Percentiles rank a stretch among this genome's conserved stretches.
Conservation (phyloP, 768 basidiomycete genomes). For the Lyophyllum semitale region DNA sequence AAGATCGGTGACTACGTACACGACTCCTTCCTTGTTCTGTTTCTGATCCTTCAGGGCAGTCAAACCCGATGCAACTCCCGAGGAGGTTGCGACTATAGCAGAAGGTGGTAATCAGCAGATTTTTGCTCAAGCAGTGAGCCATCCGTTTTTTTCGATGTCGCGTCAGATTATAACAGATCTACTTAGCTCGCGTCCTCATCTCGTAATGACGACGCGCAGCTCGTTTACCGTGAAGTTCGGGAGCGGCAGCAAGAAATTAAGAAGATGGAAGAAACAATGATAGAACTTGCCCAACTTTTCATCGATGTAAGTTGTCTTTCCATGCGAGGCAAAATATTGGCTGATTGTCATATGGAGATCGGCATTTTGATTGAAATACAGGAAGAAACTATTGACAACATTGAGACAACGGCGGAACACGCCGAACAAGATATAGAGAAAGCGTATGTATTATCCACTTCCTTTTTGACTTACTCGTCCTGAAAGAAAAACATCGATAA, state of each 20-base stretch:
- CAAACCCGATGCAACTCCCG: constrained; percentile 83
- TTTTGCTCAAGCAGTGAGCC: constrained; percentile 72
- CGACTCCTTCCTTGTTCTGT: neutral
- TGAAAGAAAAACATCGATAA: constrained; percentile 1
- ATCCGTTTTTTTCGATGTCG: constrained; percentile 2
- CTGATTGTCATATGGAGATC: constrained; percentile 53
- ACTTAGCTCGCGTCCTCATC: constrained; percentile 71
- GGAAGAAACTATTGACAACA: constrained; percentile 65
- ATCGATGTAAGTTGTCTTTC: constrained; percentile 62
- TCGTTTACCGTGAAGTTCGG: constrained; percentile 87
- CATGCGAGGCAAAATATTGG: neutral
- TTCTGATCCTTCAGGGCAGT: constrained; percentile 41
- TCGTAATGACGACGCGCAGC: constrained; percentile 80
- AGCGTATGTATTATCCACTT: constrained; percentile 50
- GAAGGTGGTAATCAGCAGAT: constrained; percentile 69
- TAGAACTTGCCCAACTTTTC: constrained; percentile 88
- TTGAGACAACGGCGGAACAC: constrained; percentile 62
- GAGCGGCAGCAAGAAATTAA: constrained; percentile 84
- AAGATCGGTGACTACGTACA: constrained; percentile 57
- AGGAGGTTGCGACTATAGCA: constrained; percentile 74
- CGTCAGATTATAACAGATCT: constrained; percentile 1
- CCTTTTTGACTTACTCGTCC: neutral
- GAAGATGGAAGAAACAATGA: constrained; percentile 83
- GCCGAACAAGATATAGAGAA: constrained; percentile 71
- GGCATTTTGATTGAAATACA: constrained; percentile 77